Percentiles rank a stretch among this genome's conserved stretches.
These are phyloP conservation scores for Pestalotiopsis sp. DNA, from an alignment of 2,329 filamentous ascomycete genomes.

Conservation along the genomic window DNA sequence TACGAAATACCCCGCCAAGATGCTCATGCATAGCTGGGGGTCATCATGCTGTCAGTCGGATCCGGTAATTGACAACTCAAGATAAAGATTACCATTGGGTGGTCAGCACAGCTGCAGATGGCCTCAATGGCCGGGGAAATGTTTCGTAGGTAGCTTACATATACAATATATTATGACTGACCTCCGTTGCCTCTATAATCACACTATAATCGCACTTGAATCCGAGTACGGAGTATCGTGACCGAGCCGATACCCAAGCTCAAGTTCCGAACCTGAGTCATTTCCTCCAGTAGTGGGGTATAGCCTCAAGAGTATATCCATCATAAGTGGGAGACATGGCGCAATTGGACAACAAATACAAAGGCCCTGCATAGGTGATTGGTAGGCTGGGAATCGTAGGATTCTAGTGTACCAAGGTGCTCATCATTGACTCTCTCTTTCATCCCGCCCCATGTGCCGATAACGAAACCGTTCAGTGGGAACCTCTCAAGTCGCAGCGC, in stretches of 20 bases:
- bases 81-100: neutral
- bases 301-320: conserved; percentile 1
- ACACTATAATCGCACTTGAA: neutral
- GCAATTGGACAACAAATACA: neutral
- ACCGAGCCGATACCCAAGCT: neutral
- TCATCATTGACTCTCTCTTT: neutral
- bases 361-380: neutral
- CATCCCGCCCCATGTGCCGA: neutral
- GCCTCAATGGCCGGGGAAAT: neutral
- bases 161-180: neutral
- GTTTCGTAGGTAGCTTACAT: neutral
- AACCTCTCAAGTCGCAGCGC: neutral
- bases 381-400: neutral
- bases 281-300: neutral
- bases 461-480: neutral
- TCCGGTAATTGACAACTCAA: too few species aligned
- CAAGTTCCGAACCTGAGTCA: neutral
- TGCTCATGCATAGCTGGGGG: neutral
- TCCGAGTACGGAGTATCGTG: neutral
- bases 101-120: neutral
- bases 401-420: neutral
- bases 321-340: neutral
- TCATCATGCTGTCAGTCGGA: neutral
- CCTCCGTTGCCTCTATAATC: neutral
- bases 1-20: neutral